Percentiles rank a stretch among this genome's conserved stretches.
Conservation (phyloP, 148 eudicot species). For the Simmondsia chinensis region DNA sequence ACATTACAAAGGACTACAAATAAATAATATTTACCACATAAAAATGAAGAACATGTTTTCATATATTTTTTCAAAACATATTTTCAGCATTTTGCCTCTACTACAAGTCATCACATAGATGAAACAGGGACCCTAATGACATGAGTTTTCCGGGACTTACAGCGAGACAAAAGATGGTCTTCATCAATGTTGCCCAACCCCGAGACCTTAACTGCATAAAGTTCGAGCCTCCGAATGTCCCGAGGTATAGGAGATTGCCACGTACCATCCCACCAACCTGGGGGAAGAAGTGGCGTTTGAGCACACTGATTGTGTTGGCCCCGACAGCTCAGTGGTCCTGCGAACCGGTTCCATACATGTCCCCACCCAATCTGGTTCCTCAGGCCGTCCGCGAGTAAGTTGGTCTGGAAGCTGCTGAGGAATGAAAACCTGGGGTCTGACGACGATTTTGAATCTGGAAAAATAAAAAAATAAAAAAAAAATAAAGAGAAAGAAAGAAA, state of each 20-base stretch:
- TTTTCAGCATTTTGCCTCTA: too few relatives aligned
- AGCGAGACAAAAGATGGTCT: constrained; percentile 36
- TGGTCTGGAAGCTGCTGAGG: constrained; percentile 78
- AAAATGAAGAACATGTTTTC: too few relatives aligned
- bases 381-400: constrained; percentile 50
- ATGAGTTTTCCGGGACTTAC: constrained; percentile 37
- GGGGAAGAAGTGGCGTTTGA: constrained; percentile 78
- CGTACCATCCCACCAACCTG: constrained; percentile 93
- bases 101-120: constrained; percentile 21
- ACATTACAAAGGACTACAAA: too few relatives aligned
- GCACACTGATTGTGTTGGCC: constrained; percentile 74
- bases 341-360: constrained; percentile 89
- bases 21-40: too few relatives aligned
- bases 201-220: constrained; percentile 52
- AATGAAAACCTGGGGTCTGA: constrained; percentile 36
- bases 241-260: constrained; percentile 88
- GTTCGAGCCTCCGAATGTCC: constrained; percentile 54
- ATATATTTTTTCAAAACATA: too few relatives aligned
- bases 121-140: constrained; percentile 20
- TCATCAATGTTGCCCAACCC: constrained; percentile 68
- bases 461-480: not conserved
- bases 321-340: constrained; percentile 75
- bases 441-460: constrained; percentile 40
- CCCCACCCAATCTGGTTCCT: constrained; percentile 89
- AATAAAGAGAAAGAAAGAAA: not conserved